phyloP scores from a whole-genome alignment of 75 land plant species.

The Chamaecyparis obtusa region DNA sequence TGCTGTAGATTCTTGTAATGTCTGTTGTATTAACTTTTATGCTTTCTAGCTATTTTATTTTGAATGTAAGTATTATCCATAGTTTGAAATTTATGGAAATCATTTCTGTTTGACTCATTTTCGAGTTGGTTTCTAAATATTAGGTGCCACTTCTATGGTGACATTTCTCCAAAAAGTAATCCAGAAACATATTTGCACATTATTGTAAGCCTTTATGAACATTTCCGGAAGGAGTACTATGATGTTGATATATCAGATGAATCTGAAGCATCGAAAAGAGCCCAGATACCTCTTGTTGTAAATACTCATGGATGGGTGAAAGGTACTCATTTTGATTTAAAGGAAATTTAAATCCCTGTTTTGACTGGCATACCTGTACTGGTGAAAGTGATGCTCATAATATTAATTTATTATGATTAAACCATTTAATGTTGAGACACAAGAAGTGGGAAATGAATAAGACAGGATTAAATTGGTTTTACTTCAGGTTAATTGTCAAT shows the following conservation, averaged over 20 bases:
- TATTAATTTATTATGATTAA: background rate
- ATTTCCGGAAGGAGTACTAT: conserved; percentile 44
- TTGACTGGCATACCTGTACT: background rate
- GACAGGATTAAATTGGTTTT: background rate
- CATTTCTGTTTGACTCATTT: background rate
- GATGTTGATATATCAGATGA: conserved; percentile 3
- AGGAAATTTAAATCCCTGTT: background rate
- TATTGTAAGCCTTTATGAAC: conserved; percentile 54
- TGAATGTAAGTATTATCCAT: background rate
- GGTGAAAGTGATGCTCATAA: background rate
- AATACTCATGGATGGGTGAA: conserved; percentile 96
- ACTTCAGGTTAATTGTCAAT: background rate
- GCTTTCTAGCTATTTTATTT: background rate
- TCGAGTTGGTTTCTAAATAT: background rate
- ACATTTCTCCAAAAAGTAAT: conserved; percentile 70
- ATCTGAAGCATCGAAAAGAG: conserved; percentile 12
- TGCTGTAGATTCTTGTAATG: background rate
- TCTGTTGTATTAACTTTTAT: background rate
- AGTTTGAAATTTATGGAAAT: background rate
- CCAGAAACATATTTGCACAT: conserved; percentile 52
- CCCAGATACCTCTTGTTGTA: conserved; percentile 62
- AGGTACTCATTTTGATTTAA: conserved; percentile 43
- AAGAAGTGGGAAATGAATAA: background rate
- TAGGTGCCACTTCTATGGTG: conserved; percentile 90
- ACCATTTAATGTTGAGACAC: background rate